Base-by-base conservation (phyloP, 805 yeast species). In the Metschnikowia lunata region DNA sequence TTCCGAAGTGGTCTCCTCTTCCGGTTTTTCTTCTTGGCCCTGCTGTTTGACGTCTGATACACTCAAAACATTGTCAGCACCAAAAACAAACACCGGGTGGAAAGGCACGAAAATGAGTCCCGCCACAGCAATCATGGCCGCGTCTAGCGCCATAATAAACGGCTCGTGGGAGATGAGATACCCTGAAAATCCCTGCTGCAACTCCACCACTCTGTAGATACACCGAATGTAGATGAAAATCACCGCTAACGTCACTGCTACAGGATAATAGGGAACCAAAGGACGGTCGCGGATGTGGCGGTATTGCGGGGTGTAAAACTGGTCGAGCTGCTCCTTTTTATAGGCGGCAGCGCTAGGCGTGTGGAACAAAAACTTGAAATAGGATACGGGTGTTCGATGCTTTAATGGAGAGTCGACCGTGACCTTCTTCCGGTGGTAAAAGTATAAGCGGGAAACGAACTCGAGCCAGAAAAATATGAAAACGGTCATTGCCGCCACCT, bases 171-270 rank as follows among this genome's bases (percentile, higher is more conserved):
- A 48, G 30, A 66, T 59, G 42, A 69, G 58, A 47, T 62, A 66
- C 5, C 74, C 74, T 3, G 36, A 26, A 53, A 64, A 69, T 7
- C 74, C 74, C 45, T 67, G 59, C 12, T 66, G 56, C 46, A 70
- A 59, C 46, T 70, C 74, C 8, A 67, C 69, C 34, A 69, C 71
- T 55, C 74, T 59, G 49, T 69, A 70, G 15, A 67, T 51, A 47
- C 69, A 64, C 41, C 55, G 56, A 41, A 66, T 63, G 50, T 66
- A 69, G 40, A 69, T 59, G 23, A 54, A 56, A 11, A 62, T 6
- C 2, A 68, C 71, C 0, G 71, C 61, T 5, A 53, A 14, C 3
- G 71, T 61, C 15, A 69, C 51, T 0, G 63, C 72, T 30, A 66
- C 50, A 5, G 72, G 72, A 54, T 58, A 61, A 47, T 58, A 69